Conservation (phyloP, 2,329 filamentous ascomycete genomes). For the Grosmannia clavigera region DNA sequence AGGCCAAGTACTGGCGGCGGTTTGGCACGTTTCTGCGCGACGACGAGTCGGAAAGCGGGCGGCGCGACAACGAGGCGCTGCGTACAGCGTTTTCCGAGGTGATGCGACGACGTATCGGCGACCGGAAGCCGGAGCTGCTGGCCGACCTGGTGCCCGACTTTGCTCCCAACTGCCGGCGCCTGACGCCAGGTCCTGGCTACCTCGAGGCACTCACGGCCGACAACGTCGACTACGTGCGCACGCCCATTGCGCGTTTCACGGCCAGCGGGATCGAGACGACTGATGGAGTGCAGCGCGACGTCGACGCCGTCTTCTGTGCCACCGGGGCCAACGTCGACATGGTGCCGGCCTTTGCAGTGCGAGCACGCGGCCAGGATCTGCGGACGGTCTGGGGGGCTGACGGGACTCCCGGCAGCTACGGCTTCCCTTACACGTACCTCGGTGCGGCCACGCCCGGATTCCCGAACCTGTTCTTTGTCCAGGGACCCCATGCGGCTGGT, state of each 20-base stretch:
- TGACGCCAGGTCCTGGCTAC: slow-evolving; percentile 56
- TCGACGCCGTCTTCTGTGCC: slow-evolving; percentile 55
- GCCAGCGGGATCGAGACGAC: slow-evolving; percentile 45
- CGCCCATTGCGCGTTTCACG: slow-evolving; percentile 45
- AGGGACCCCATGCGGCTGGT: slow-evolving; percentile 10
- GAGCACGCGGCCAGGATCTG: slow-evolving; percentile 40
- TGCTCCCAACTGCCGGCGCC: slow-evolving; percentile 49
- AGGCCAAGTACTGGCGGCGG: slow-evolving; percentile 49
- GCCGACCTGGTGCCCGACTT: slow-evolving; percentile 48
- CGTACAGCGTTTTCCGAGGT: slow-evolving; percentile 34
- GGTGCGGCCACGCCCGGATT: slow-evolving; percentile 21
- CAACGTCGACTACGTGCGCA: slow-evolving; percentile 50
- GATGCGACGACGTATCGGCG: slow-evolving; percentile 40
- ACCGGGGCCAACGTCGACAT: slow-evolving; percentile 53
- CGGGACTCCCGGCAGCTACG: slow-evolving; percentile 22
- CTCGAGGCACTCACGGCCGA: slow-evolving; percentile 49
- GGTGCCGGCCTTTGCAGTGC: slow-evolving; percentile 48
- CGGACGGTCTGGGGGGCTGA: slow-evolving; percentile 37
- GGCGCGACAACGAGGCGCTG: slow-evolving; percentile 29
- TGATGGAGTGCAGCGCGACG: slow-evolving; percentile 42
- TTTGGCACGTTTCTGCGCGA: slow-evolving; percentile 42
- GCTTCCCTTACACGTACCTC: slow-evolving; percentile 44
- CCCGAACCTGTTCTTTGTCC: slow-evolving; percentile 17
- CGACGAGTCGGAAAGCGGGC: slow-evolving; percentile 19
- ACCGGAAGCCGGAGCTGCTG: slow-evolving; percentile 44